A percentile compares a stretch with the other conserved stretches of the same genome.
Conservation (phyloP, 768 basidiomycete species). For the Trametes cingulata region DNA sequence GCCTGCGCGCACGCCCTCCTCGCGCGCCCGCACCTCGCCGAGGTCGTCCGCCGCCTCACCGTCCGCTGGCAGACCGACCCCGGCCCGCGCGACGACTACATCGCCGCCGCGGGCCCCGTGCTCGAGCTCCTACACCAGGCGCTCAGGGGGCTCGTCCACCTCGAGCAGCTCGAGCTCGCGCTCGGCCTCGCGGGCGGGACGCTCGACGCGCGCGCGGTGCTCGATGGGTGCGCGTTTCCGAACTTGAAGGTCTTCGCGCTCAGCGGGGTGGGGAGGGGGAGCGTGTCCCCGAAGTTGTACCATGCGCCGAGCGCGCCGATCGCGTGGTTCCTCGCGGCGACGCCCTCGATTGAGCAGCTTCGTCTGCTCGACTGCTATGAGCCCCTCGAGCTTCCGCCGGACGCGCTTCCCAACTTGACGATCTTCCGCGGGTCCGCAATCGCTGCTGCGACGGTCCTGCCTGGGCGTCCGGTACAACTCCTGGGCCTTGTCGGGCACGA, state of each 20-base stretch:
- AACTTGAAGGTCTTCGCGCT: constrained; percentile 34
- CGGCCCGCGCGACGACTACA: constrained; percentile 29
- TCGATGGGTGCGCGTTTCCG: constrained; percentile 32
- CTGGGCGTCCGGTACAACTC: constrained; percentile 57
- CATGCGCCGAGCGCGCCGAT: constrained; percentile 32
- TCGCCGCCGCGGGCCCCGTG: constrained; percentile 26
- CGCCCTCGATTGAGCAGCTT: constrained; percentile 44
- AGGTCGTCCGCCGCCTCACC: constrained; percentile 47
- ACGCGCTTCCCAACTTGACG: constrained; percentile 48
- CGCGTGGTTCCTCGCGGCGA: constrained; percentile 42
- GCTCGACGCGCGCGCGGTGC: constrained; percentile 28
- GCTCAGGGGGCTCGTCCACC: constrained; percentile 42
- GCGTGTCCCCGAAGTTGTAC: constrained; percentile 37
- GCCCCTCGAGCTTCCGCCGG: constrained; percentile 42
- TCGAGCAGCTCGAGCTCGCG: constrained; percentile 60
- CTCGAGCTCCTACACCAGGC: constrained; percentile 35
- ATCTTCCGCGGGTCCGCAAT: constrained; percentile 62
- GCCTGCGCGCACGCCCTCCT: constrained; percentile 56
- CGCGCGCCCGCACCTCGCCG: constrained; percentile 46
- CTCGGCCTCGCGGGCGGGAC: constrained; percentile 48
- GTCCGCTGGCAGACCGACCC: constrained; percentile 55
- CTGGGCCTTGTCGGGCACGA: constrained; percentile 60
- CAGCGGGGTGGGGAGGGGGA: constrained; percentile 36
- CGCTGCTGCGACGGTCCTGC: constrained; percentile 59
- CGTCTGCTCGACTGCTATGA: constrained; percentile 46